Evolutionary conservation across 495 filamentous ascomycete species (phyloP), one percentile per base, ranked within the genome.

Genomic region (Ascobolus immersus): DNA sequence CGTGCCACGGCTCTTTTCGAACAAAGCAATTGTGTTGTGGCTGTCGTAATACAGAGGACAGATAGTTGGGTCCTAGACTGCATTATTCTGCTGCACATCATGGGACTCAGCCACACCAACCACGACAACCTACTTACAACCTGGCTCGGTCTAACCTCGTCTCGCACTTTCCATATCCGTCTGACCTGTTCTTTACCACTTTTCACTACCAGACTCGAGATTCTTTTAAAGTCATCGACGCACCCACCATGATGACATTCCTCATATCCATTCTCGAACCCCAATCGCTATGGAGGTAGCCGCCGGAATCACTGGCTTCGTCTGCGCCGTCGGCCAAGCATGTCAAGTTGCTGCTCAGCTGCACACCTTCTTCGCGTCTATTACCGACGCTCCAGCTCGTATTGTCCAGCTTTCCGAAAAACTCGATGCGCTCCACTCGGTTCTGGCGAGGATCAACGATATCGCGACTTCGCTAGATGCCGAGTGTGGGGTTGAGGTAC

Each of bases 281-380:
- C 25, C 29, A 18, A 14, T 27, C 33, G 23, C 25, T n/a, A n/a
- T n/a, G n/a, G n/a, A n/a, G n/a, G n/a, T n/a, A n/a, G 37, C 37
- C 23, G 21, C 22, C 20, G 33, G 17, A 21, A 37, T 43, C 38
- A 34, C 39, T 31, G 42, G 24, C 17, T 33, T 38, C 29, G 36
- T 32, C 29, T 35, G 21, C 19, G 34, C 15, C 9, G 40, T 40
- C 28, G 28, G 30, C 31, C 39, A 33, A 19, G 17, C 30, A 35
- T 19, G 17, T 17, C 33, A 21, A 31, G 19, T 32, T 15, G 23
- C 33, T 15, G 36, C 38, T 20, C 37, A 34, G 12, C 35, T 37
- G 5, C 34, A 35, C 11, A 17, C 14, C 34, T 22, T 35, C 20
- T 24, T 37, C 21, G 13, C 37, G 11, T 25, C 17, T 13, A 17